Base-by-base conservation (phyloP, 441 rosid genomes). In the Jatropha podagrica region DNA sequence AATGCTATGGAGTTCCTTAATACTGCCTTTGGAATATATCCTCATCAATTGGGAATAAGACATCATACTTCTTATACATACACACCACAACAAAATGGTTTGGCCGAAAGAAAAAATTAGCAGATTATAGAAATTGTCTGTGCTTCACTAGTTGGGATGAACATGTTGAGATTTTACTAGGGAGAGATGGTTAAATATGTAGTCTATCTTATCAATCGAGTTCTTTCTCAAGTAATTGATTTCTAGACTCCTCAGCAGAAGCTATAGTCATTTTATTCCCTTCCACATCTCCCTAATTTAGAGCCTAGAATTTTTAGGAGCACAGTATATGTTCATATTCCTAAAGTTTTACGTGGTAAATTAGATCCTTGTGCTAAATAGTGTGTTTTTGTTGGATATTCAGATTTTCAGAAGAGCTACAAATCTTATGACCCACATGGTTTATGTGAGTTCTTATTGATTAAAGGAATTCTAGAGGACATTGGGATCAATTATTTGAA, bases 321-420 rank as follows among this genome's bases (percentile, higher is more conserved):
- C 0, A 49, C 54, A 3, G 54, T 49, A 3, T 49, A 49, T 66
- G 70, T 66, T 66, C 70, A 66, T 10, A 66, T 66, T 42, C 70
- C 70, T 17, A 66, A 66, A 42, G 37, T 18, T 23, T 42, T 66
- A 17, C 13, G 32, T 2, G 40, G 5, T 17, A 66, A 66, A 27
- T 20, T 66, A 11, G 70, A 66, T 66, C 54, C 54, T 2, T 49
- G 54, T 49, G 54, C 15, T 2, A 49, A 49, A 49, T 12, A 9
- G 54, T 49, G 54, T 49, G 54, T 49, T 2, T 49, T 49, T 7
- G 15, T 49, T 49, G 54, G 54, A 2, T 49, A 49, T 49, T 49
- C 15, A 3, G 54, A 49, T 3, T 49, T 49, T 49, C 15, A 49
- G 54, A 49, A 49, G 7, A 4, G 54, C 3, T 49, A 49, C 7